Conservation (phyloP, 2,329 filamentous ascomycete species). For the Colletotrichum sp. region DNA sequence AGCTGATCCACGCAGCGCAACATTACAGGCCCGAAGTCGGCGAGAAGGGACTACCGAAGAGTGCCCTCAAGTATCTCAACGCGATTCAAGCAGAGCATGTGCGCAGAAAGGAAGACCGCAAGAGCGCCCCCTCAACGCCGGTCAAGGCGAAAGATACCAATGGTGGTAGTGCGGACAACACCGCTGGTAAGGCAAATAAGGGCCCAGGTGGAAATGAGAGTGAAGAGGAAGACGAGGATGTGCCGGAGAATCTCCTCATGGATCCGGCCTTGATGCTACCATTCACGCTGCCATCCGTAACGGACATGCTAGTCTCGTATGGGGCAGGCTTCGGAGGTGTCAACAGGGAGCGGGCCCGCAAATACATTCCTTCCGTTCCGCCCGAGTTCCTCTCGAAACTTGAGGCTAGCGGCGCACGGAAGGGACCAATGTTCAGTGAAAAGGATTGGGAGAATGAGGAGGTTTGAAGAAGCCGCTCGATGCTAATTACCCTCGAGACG, state of each 20-base stretch:
- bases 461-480: slow-evolving; percentile 36
- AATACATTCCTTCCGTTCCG: slow-evolving; percentile 95
- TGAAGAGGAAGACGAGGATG: slow-evolving; percentile 64
- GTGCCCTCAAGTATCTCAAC: slow-evolving; percentile 83
- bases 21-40: slow-evolving; percentile 95
- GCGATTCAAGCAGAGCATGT: slow-evolving; percentile 79
- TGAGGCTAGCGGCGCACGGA: slow-evolving; percentile 62
- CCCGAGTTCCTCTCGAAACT: slow-evolving; percentile 91
- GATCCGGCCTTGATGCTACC: slow-evolving; percentile 93
- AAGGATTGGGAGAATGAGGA: slow-evolving; percentile 73
- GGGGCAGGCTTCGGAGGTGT: slow-evolving; percentile 93
- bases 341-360: slow-evolving; percentile 88
- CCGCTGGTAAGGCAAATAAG: slow-evolving; percentile 45
- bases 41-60: slow-evolving; percentile 89
- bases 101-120: slow-evolving; percentile 59
- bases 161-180: slow-evolving; percentile 48
- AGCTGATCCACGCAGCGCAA: slow-evolving; percentile 89
- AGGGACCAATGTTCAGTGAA: slow-evolving; percentile 64
- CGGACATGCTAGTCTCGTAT: slow-evolving; percentile 95
- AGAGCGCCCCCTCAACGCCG: slow-evolving; percentile 51
- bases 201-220: slow-evolving; percentile 34
- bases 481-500: neutral
- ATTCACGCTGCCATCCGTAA: slow-evolving; percentile 93
- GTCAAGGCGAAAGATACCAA: slow-evolving; percentile 41
- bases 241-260: slow-evolving; percentile 77